These are phyloP conservation scores for Aureobasidium sp. DNA, from an alignment of 2,329 filamentous ascomycete genomes.

Conservation along the genomic window DNA sequence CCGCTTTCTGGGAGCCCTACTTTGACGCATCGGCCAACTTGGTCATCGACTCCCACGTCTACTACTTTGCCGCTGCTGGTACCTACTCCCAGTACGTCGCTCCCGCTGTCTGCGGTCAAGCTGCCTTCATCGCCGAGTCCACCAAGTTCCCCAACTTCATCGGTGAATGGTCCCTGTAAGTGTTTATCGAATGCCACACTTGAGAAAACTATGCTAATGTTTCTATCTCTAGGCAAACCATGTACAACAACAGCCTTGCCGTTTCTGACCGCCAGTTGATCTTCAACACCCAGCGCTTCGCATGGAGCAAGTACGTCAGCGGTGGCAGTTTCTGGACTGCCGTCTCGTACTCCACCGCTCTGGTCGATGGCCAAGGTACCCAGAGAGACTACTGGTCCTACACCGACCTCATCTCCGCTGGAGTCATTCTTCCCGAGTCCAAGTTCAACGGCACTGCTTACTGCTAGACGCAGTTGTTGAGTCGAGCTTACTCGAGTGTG, in stretches of 20 bases:
- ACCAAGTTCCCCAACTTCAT: constrained; percentile 25
- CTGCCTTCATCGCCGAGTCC: constrained; percentile 17
- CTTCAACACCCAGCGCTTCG: constrained; percentile 29
- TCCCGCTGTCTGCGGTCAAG: constrained; percentile 20
- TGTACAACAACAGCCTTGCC: constrained; percentile 28
- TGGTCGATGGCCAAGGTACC: constrained; percentile 18
- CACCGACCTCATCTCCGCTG: constrained; percentile 11
- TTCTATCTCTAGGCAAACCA: constrained; percentile 18
- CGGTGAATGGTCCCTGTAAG: constrained; percentile 26
- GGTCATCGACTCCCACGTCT: constrained; percentile 25
- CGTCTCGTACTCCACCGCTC: constrained; percentile 1
- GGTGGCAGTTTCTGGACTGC: constrained; percentile 27
- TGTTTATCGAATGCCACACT: no score
- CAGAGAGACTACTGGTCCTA: constrained; percentile 20
- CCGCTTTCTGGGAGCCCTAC: constrained; percentile 21
- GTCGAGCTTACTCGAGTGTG: no score
- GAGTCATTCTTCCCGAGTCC: constrained; percentile 16
- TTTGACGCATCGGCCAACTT: constrained; percentile 19
- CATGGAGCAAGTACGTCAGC: constrained; percentile 28
- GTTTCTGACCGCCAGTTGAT: constrained; percentile 22
- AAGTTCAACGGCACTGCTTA: constrained; percentile 14
- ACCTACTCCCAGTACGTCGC: constrained; percentile 19
- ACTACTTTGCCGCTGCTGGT: constrained; percentile 23
- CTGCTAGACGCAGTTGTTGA: constrained; percentile 4
- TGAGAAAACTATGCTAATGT: no score